Evolutionary conservation across 148 eudicot species (phyloP).

Genomic region (Gaultheria prostrata): DNA sequence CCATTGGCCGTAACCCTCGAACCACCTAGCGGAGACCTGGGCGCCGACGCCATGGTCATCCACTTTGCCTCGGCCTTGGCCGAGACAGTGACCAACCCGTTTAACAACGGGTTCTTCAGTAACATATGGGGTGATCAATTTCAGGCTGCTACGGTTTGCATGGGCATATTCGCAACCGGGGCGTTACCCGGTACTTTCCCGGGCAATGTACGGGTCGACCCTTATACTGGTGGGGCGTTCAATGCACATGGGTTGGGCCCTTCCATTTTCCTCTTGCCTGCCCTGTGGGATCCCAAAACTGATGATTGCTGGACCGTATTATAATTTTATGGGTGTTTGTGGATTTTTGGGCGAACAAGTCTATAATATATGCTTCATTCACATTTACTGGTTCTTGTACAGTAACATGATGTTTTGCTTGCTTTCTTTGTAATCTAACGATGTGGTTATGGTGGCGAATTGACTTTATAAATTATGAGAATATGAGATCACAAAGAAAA

Average conservation of each 20-base stretch:
- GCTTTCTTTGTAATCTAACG: not conserved
- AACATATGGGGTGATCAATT: not conserved
- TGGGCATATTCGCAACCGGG: not conserved
- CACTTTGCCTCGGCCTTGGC: conserved; percentile 13
- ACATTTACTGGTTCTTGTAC: not conserved
- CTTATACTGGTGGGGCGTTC: conserved; percentile 9
- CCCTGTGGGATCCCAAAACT: conserved; percentile 2
- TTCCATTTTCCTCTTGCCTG: conserved; percentile 12
- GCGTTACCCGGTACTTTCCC: not conserved
- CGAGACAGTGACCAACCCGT: conserved; percentile 14
- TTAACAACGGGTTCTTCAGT: conserved; percentile 10
- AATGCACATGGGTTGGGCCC: not conserved
- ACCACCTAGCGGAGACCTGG: not conserved
- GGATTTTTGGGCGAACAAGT: not conserved
- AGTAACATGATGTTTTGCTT: not conserved
- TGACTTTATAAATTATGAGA: too few species aligned
- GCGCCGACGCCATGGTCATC: conserved; percentile 4
- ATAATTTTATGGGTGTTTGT: not conserved
- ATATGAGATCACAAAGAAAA: too few species aligned
- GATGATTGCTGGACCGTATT: not conserved
- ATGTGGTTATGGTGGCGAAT: not conserved
- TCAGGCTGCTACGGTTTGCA: not conserved
- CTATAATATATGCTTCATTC: not conserved
- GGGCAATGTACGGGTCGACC: conserved; percentile 7
- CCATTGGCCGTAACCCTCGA: not conserved